Conservation (phyloP, 164 flowering plant genomes). For the Sedum album region DNA sequence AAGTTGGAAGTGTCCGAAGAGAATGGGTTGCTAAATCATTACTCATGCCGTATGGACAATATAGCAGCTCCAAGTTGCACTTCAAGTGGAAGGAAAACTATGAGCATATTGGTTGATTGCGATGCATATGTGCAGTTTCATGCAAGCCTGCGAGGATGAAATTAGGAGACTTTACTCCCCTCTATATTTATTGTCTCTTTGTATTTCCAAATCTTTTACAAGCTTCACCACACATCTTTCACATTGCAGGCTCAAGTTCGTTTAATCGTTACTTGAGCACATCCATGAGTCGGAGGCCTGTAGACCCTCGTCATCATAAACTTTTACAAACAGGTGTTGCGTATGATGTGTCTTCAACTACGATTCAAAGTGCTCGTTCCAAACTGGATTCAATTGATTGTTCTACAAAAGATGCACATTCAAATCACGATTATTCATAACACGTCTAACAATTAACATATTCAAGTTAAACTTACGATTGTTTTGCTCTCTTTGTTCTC, state of each 20-base stretch:
- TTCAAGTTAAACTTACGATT: constrained; percentile 44
- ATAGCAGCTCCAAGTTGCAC: constrained; percentile 94
- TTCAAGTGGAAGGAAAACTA: constrained; percentile 15
- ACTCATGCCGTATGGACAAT: constrained; percentile 62
- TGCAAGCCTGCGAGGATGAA: background rate
- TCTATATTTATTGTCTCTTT: constrained; percentile 82
- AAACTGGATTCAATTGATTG: constrained; percentile 86
- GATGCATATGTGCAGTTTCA: background rate
- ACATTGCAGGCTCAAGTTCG: constrained; percentile 88
- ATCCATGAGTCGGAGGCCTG: constrained; percentile 90
- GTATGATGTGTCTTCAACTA: constrained; percentile 85
- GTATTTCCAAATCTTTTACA: constrained; percentile 93
- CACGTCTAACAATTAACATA: background rate
- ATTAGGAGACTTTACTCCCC: constrained; percentile 49
- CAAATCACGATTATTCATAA: constrained; percentile 5
- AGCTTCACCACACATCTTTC: constrained; percentile 91
- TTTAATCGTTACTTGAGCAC: constrained; percentile 56
- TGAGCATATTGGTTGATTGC: background rate
- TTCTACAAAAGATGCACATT: constrained; percentile 37
- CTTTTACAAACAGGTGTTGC: constrained; percentile 71
- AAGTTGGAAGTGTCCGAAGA: constrained; percentile 34
- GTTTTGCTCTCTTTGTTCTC: constrained; percentile 76
- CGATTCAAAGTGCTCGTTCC: constrained; percentile 95
- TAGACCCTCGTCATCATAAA: constrained; percentile 87
- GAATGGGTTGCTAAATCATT: constrained; percentile 68